Percentiles rank a stretch among this genome's conserved stretches.
phyloP scores from a whole-genome alignment of 352 stramenopile genomes.

The Pythium sukuiense region DNA sequence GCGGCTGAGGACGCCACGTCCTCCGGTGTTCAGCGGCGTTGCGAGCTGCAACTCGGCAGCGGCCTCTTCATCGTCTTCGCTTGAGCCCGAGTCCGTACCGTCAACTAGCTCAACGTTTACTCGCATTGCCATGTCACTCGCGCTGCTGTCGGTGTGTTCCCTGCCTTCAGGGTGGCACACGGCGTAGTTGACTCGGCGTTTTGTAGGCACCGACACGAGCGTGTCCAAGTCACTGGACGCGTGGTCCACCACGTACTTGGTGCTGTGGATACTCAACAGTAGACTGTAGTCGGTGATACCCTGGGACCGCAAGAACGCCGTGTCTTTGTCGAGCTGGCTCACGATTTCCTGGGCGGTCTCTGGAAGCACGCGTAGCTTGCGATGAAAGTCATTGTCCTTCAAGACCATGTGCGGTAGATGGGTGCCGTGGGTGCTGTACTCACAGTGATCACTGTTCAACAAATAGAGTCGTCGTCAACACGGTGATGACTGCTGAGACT shows the following conservation, averaged over 20 bases:
- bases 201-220: conserved; percentile 54
- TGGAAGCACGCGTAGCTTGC: conserved; percentile 71
- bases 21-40: conserved; percentile 27
- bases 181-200: conserved; percentile 70
- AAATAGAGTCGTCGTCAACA: conserved; percentile 9
- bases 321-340: conserved; percentile 67
- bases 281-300: conserved; percentile 91
- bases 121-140: conserved; percentile 15
- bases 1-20: conserved; percentile 55
- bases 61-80: conserved; percentile 54
- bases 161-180: conserved; percentile 51
- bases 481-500: conserved; percentile 2
- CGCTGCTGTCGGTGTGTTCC: conserved; percentile 10
- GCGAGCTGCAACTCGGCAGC: conserved; percentile 28
- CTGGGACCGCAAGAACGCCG: conserved; percentile 67
- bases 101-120: conserved; percentile 31
- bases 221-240: conserved; percentile 35
- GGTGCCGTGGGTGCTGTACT: conserved; percentile 78
- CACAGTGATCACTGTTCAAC: conserved; percentile 47
- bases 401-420: conserved; percentile 79
- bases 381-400: conserved; percentile 88
- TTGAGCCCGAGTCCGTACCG: conserved; percentile 28
- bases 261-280: conserved; percentile 83
- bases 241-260: conserved; percentile 83
- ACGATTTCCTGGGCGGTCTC: conserved; percentile 62